Percentiles rank a stretch among this genome's conserved stretches.
phyloP scores from a whole-genome alignment of 2,329 filamentous ascomycete genomes.

The Teratosphaeria pseudoeucalypti region DNA sequence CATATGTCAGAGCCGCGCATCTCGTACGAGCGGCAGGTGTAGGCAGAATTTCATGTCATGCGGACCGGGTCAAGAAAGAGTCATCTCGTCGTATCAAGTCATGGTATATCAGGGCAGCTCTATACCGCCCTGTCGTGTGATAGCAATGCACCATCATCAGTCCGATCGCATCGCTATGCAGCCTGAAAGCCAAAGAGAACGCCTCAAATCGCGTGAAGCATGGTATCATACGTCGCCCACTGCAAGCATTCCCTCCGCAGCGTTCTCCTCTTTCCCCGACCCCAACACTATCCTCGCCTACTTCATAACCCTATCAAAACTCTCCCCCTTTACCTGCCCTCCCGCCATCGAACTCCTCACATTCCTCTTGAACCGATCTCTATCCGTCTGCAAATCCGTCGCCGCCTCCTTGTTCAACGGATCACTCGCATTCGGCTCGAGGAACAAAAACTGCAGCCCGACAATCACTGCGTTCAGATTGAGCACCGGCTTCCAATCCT shows the following conservation, averaged over 20 bases:
- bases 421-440: slow-evolving; percentile 93
- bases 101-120: not conserved
- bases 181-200: not conserved
- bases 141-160: not conserved
- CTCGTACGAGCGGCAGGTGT: not conserved
- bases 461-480: slow-evolving; percentile 96
- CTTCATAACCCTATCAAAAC: slow-evolving; percentile 70
- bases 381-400: slow-evolving; percentile 75
- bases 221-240: not conserved
- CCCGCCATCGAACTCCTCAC: slow-evolving; percentile 77
- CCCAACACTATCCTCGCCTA: slow-evolving; percentile 21
- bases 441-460: slow-evolving; percentile 88
- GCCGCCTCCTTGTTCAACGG: slow-evolving; percentile 98
- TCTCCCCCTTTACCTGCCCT: slow-evolving; percentile 59
- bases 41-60: not conserved
- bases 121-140: not conserved
- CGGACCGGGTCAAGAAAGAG: not conserved
- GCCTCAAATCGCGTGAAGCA: not conserved
- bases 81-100: not conserved
- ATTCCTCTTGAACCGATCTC: slow-evolving; percentile 85
- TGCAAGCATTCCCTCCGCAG: not conserved
- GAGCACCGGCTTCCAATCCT: slow-evolving; percentile 98
- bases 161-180: not conserved
- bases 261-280: not conserved
- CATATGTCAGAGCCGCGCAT: not conserved